phyloP scores from a whole-genome alignment of 78 protist genomes.

The Dictyostelium brefeldianum region DNA sequence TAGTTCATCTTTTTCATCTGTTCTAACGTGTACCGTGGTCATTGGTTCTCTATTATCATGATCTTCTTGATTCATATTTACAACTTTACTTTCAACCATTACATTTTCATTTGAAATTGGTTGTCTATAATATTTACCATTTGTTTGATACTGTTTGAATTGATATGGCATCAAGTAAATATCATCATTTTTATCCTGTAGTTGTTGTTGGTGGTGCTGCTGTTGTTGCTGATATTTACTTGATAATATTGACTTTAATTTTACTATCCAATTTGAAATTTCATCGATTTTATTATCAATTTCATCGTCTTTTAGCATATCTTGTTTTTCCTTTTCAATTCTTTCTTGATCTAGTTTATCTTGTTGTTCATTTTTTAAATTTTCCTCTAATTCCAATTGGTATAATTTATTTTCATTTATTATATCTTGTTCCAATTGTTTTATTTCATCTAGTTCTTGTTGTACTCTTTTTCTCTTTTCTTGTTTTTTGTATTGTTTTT shows the following conservation, averaged over 20 bases:
- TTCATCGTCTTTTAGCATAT: background rate
- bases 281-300: background rate
- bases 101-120: too few relatives aligned
- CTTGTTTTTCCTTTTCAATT: background rate
- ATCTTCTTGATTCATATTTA: background rate
- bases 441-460: conserved; percentile 1
- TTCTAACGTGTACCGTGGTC: background rate
- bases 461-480: background rate
- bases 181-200: background rate
- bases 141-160: background rate
- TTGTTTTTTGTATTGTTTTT: background rate
- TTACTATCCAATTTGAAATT: background rate
- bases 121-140: too few relatives aligned
- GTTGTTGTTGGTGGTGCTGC: background rate
- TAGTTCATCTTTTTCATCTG: background rate
- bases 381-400: background rate
- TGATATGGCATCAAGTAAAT: conserved; percentile 4
- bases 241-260: background rate
- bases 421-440: background rate
- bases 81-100: background rate
- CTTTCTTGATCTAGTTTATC: background rate
- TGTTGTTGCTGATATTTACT: background rate
- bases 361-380: background rate
- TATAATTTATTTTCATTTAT: background rate
- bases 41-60: background rate